Evolutionary conservation across 2,329 filamentous ascomycete species (phyloP).

Genomic region (Sphaerulina populicola): DNA sequence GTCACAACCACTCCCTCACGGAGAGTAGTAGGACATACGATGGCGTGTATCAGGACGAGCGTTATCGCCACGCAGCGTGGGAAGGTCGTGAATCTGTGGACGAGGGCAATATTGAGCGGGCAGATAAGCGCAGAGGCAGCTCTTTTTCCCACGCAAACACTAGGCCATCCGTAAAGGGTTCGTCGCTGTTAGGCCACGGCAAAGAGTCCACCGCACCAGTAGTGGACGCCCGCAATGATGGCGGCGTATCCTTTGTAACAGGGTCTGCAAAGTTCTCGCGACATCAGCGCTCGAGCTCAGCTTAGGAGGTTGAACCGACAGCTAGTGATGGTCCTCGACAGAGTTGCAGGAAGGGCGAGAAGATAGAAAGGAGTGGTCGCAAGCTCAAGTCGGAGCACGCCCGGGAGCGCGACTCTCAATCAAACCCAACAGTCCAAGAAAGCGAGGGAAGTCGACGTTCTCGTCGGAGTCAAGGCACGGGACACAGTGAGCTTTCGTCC

Average conservation of each 20-base stretch:
- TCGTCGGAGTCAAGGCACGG: not conserved
- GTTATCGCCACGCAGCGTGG: slow-evolving; percentile 16
- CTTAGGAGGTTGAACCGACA: slow-evolving; percentile 1
- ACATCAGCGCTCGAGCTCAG: slow-evolving; percentile 5
- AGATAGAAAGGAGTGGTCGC: not conserved
- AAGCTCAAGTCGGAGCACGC: not conserved
- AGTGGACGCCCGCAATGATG: not conserved
- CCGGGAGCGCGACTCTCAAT: not conserved
- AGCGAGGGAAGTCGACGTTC: not conserved
- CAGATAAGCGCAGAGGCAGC: too few relatives aligned
- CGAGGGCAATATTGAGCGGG: not conserved
- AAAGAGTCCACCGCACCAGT: not conserved
- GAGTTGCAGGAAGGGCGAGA: not conserved
- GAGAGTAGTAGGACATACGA: slow-evolving; percentile 16
- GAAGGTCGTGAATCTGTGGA: not conserved
- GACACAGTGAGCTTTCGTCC: not conserved
- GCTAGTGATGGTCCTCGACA: not conserved
- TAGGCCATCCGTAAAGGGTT: too few relatives aligned
- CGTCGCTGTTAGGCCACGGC: too few relatives aligned
- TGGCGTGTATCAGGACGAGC: slow-evolving; percentile 10
- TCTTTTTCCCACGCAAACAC: too few relatives aligned
- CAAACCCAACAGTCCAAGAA: not conserved
- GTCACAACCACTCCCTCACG: slow-evolving; percentile 20
- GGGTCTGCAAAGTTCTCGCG: slow-evolving; percentile 1
- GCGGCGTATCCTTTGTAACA: slow-evolving; percentile 3